Conservation (phyloP, 225 moss, liverwort and hornwort species). For the Rhytidiadelphus loreus region DNA sequence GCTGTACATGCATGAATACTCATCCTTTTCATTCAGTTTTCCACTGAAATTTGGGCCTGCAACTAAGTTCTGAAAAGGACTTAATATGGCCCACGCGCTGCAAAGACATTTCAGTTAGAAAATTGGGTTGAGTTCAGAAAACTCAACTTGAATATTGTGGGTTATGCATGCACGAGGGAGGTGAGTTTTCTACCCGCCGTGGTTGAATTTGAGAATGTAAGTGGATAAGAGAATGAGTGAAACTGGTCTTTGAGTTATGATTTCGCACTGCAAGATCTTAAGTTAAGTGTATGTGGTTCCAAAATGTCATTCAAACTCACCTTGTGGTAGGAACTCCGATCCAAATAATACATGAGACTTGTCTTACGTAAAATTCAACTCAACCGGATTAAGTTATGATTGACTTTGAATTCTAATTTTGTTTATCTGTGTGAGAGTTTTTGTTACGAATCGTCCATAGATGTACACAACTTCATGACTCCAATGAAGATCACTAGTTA, state of each 20-base stretch:
- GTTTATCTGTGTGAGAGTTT: background rate
- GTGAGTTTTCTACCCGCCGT: background rate
- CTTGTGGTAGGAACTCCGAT: background rate
- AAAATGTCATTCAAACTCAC: background rate
- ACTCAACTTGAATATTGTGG: background rate
- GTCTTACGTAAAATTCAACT: background rate
- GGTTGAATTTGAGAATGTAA: background rate
- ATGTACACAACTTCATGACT: background rate
- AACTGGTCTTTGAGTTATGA: no score
- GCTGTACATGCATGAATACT: no score
- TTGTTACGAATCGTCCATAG: no score
- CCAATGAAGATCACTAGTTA: no score
- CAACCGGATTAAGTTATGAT: background rate
- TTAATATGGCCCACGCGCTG: no score
- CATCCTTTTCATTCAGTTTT: background rate
- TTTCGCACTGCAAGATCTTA: accelerated
- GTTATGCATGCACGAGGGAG: background rate
- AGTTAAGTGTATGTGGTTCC: background rate
- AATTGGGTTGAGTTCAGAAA: background rate
- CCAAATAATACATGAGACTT: no score
- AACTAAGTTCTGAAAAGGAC: background rate
- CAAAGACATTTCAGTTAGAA: background rate
- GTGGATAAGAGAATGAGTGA: background rate
- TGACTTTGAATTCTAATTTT: background rate
- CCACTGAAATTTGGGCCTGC: background rate